Percentiles rank a stretch among this genome's conserved stretches.
Conservation (phyloP, 129 eudicot genomes). For the Chrysanthemum seticuspe region DNA sequence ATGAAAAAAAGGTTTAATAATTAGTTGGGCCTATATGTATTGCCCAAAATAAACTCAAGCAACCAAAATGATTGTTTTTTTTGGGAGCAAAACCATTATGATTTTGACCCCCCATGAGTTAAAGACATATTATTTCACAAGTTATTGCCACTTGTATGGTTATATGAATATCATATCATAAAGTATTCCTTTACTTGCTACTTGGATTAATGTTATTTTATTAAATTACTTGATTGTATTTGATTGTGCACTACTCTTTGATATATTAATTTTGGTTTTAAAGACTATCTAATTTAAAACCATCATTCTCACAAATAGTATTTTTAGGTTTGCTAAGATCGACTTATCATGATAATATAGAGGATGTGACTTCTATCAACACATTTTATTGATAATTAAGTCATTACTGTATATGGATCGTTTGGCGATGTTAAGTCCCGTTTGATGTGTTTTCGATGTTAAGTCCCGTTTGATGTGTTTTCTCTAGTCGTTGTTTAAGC, state of each 20-base stretch:
- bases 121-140: not conserved
- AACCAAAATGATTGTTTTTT: not conserved
- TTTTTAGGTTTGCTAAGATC: too few species aligned
- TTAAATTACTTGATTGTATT: not conserved
- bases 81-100: not conserved
- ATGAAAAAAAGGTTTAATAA: not conserved
- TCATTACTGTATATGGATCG: too few species aligned
- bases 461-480: too few species aligned
- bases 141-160: constrained; percentile 1
- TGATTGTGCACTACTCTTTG: not conserved
- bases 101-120: not conserved
- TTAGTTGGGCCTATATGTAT: not conserved
- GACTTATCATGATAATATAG: too few species aligned
- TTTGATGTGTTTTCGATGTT: too few species aligned
- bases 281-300: too few species aligned
- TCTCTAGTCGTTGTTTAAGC: too few species aligned
- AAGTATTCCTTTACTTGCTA: constrained; percentile 1
- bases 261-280: too few species aligned
- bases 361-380: too few species aligned
- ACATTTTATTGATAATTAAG: too few species aligned
- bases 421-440: too few species aligned
- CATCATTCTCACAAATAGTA: too few species aligned
- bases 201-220: not conserved
- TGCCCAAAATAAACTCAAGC: not conserved
- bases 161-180: not conserved